Evolutionary conservation across 2,329 filamentous ascomycete genomes (phyloP), one percentile per base, ranked within the genome.

Genomic region (Penicillium thymicola): DNA sequence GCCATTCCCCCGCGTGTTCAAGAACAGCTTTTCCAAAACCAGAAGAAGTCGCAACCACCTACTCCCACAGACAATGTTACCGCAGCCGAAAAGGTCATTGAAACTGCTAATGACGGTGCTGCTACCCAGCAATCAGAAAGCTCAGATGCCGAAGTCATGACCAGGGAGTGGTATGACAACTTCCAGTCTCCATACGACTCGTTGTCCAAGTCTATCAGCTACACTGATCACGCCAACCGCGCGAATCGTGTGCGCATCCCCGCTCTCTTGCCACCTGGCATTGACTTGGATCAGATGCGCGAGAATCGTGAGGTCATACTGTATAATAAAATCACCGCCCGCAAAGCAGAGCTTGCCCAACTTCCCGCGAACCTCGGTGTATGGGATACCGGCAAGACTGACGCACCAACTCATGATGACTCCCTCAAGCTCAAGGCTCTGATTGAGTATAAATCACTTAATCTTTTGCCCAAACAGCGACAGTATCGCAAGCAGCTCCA

Each of bases 361-460:
- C 78, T 96, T 18, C 89, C 91, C 16, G 91, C 89, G 34, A 96
- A 96, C 68, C 81, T 97, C 48, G 90, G 88, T 30, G 89, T 90
- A 48, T 95, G 92, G 89, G 91, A 97, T 68, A 85, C 88, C 0
- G 82, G 79, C 70, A 84, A 83, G 65, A 85, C 85, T 9, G 88
- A 90, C 57, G 84, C 88, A 63, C 70, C 81, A 2, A 85, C 87
- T 25, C 83, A 88, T 23, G 91, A 97, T 64, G 90, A 95, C 64
- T 85, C 86, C 1, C 77, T 96, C 48, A 97, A 96, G 78, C 78
- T 92, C 51, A 92, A 93, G 73, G 90, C 92, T 25, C 82, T 97
- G 63, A 97, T 99, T 57, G 94, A 99, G 78, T 91, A 95, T 80
- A 97, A 97, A 81, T 89, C 90, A 70, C 81, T 97, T 36, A 87